Evolutionary conservation across 2,329 filamentous ascomycete genomes (phyloP).

Genomic region (Beauveria sp.): DNA sequence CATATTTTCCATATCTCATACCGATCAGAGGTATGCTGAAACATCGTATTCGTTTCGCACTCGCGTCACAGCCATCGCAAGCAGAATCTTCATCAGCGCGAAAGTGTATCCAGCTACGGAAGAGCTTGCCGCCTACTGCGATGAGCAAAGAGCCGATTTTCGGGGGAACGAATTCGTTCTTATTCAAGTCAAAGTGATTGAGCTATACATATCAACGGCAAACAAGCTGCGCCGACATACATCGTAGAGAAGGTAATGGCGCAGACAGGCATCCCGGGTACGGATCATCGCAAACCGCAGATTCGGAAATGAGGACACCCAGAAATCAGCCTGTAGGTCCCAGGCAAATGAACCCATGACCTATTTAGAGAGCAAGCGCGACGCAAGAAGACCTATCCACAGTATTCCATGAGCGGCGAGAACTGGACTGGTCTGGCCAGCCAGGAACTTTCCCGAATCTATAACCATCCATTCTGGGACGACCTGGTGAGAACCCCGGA

Average conservation of each 20-base stretch:
- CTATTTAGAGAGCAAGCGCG: too few species aligned
- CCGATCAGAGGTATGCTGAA: too few species aligned
- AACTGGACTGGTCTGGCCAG: conserved; percentile 1
- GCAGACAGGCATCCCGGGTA: background rate
- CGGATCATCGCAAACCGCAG: background rate
- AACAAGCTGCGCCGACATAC: conserved; percentile 7
- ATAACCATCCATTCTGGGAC: conserved; percentile 18
- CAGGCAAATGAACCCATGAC: background rate
- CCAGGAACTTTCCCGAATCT: conserved; percentile 14
- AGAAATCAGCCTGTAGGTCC: background rate
- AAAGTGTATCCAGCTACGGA: conserved; percentile 16
- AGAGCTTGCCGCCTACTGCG: conserved; percentile 32
- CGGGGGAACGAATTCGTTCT: conserved; percentile 34
- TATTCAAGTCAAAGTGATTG: conserved; percentile 33
- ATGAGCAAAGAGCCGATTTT: conserved; percentile 29
- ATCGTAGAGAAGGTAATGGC: background rate
- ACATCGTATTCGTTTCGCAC: background rate
- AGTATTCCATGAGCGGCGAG: background rate
- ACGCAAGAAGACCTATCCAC: background rate
- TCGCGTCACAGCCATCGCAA: too few species aligned
- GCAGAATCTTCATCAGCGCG: too few species aligned
- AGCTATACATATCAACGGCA: conserved; percentile 28
- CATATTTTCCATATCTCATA: too few species aligned
- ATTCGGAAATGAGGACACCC: background rate
- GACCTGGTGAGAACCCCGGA: conserved; percentile 15